Conservation (phyloP, 352 stramenopile genomes). For the Phytophthora pseudosyringae region DNA sequence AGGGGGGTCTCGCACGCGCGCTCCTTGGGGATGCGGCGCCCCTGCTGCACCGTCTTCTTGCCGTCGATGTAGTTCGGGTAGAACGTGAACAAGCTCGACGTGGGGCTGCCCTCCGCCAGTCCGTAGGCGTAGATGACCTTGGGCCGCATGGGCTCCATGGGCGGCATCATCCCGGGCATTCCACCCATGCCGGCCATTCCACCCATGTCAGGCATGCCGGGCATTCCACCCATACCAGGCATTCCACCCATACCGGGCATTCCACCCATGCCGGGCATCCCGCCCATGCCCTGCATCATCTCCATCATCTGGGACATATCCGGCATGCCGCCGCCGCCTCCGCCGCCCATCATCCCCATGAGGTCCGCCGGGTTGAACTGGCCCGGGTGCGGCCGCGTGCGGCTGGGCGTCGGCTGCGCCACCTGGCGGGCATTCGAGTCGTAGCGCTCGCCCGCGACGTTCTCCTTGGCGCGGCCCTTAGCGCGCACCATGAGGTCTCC, state of each 20-base stretch:
- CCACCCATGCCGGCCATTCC: conserved; percentile 53
- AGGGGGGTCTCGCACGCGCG: conserved; percentile 72
- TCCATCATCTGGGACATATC: conserved; percentile 72
- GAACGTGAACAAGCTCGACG: conserved; percentile 74
- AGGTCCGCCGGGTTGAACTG: conserved; percentile 59
- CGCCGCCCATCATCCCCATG: conserved; percentile 60
- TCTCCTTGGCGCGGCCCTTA: conserved; percentile 76
- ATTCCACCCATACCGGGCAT: conserved; percentile 53
- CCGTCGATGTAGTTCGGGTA: conserved; percentile 90
- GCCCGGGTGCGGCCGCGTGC: conserved; percentile 42
- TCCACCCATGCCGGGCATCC: conserved; percentile 51
- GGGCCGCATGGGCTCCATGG: conserved; percentile 60
- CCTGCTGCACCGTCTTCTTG: conserved; percentile 84
- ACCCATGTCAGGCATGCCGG: conserved; percentile 52
- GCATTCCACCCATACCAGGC: conserved; percentile 49
- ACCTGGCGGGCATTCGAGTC: conserved; percentile 79
- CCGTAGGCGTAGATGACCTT: conserved; percentile 78
- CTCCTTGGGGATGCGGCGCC: conserved; percentile 74
- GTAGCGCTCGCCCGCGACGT: conserved; percentile 83
- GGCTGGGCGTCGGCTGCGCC: conserved; percentile 26
- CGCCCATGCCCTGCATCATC: conserved; percentile 58
- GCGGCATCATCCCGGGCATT: conserved; percentile 48
- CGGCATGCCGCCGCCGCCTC: conserved; percentile 48
- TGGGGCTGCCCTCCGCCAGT: conserved; percentile 58
- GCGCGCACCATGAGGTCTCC: conserved; percentile 42